phyloP scores from a whole-genome alignment of 31 red algal genomes.

The Asparagopsis taxiformis region DNA sequence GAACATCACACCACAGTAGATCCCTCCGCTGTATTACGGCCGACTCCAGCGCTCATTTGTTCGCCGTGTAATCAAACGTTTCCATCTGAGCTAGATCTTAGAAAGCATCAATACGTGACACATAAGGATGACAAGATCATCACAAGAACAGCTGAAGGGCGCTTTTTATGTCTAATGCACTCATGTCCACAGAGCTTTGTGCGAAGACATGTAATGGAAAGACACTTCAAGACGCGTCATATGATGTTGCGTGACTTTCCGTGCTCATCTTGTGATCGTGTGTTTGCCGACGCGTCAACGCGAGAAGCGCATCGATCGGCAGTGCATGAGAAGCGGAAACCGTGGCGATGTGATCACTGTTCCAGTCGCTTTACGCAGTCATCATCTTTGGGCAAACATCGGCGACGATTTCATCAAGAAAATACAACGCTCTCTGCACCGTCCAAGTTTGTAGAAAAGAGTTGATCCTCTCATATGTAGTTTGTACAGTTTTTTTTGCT shows the following conservation, averaged over 20 bases:
- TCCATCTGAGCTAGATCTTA: conserved; percentile 15
- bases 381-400: conserved; percentile 44
- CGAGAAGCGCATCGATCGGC: conserved; percentile 34
- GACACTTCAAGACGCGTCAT: conserved; percentile 52
- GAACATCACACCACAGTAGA: background rate
- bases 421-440: too few relatives aligned
- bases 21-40: conserved; percentile 5
- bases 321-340: conserved; percentile 56
- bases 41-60: conserved; percentile 9
- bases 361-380: conserved; percentile 51
- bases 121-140: conserved; percentile 31
- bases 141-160: conserved; percentile 25
- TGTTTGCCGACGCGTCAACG: conserved; percentile 40
- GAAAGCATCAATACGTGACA: conserved; percentile 38
- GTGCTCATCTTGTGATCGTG: conserved; percentile 33
- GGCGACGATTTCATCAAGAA: conserved; percentile 43
- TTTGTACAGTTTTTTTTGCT: too few relatives aligned
- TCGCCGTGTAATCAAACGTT: background rate
- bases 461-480: too few relatives aligned
- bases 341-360: conserved; percentile 46
- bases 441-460: too few relatives aligned
- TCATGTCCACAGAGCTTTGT: conserved; percentile 51
- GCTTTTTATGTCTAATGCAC: conserved; percentile 57
- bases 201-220: conserved; percentile 40
- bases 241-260: conserved; percentile 32